Conservation (phyloP, 495 filamentous ascomycete species). For the Lasiosphaeria miniovina region DNA sequence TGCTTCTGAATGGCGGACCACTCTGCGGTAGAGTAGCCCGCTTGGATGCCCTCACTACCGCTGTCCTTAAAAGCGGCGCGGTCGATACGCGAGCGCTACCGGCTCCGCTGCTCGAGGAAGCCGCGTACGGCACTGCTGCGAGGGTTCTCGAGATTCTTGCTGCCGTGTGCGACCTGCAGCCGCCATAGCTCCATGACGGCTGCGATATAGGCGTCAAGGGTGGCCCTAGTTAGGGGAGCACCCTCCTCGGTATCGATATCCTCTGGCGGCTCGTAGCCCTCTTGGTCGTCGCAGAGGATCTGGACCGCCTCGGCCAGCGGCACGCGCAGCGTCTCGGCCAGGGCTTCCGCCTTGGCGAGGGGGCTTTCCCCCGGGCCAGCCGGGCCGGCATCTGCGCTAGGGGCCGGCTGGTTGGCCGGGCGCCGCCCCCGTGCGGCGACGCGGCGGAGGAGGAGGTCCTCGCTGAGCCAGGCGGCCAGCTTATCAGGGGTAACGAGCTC, state of each 20-base stretch:
- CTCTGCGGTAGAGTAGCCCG: constrained; percentile 4
- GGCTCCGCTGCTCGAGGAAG: constrained; percentile 7
- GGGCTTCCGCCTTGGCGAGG: not conserved
- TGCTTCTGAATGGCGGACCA: constrained; percentile 8
- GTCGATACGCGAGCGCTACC: constrained; percentile 7
- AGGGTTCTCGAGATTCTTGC: constrained; percentile 5
- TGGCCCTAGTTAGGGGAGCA: not conserved
- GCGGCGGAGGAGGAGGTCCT: constrained; percentile 3
- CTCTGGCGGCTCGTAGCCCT: constrained; percentile 2
- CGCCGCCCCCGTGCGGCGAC: not conserved
- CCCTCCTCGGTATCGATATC: not conserved
- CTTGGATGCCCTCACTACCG: constrained; percentile 6
- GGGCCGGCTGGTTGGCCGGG: not conserved
- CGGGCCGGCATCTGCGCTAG: not conserved
- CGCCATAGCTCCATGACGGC: constrained; percentile 5
- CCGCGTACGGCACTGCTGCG: constrained; percentile 4
- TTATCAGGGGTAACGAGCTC: constrained; percentile 3
- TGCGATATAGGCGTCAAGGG: constrained; percentile 4
- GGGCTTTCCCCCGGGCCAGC: not conserved
- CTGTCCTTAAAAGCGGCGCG: constrained; percentile 4
- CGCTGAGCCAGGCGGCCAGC: constrained; percentile 4
- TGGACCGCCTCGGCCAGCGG: constrained; percentile 5
- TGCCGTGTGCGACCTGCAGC: constrained; percentile 4
- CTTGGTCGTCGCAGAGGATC: constrained; percentile 4
- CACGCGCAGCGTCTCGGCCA: constrained; percentile 2